Evolutionary conservation across 148 eudicot genomes (phyloP).

Genomic region (Spergularia bocconei): DNA sequence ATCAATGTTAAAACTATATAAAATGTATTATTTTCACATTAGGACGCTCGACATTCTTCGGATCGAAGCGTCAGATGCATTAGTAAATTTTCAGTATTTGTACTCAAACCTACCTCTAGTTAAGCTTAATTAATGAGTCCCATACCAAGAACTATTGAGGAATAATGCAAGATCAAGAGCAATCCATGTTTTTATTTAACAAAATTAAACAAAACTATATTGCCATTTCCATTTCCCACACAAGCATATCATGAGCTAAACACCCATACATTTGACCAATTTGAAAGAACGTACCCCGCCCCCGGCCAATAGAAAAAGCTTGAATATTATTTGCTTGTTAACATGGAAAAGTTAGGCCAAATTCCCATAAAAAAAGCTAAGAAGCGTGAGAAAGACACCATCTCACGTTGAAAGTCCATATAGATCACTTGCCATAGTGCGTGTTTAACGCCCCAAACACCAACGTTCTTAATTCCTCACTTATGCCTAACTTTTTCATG

Average conservation of each 20-base stretch:
- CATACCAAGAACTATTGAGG: too few relatives aligned
- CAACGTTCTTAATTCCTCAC: constrained; percentile 13
- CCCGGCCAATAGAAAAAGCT: neutral
- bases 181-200: too few relatives aligned
- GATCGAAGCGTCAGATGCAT: too few relatives aligned
- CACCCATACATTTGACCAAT: constrained; percentile 19
- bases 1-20: too few relatives aligned
- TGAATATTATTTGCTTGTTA: constrained; percentile 12
- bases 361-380: constrained; percentile 1
- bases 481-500: constrained; percentile 25
- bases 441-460: constrained; percentile 32
- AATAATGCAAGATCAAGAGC: too few relatives aligned
- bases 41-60: too few relatives aligned
- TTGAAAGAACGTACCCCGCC: too few relatives aligned
- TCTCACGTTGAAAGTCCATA: constrained; percentile 21
- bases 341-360: constrained; percentile 30
- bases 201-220: too few relatives aligned
- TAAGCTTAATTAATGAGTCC: too few relatives aligned
- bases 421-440: constrained; percentile 43
- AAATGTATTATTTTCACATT: too few relatives aligned
- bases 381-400: constrained; percentile 27
- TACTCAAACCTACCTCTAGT: neutral
- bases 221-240: neutral
- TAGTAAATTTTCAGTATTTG: too few relatives aligned
- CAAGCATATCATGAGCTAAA: constrained; percentile 13